Evolutionary conservation across 176 grass and related monocot species (phyloP), one percentile per base, ranked within the genome.

Genomic region (Aegilops umbellulata): DNA sequence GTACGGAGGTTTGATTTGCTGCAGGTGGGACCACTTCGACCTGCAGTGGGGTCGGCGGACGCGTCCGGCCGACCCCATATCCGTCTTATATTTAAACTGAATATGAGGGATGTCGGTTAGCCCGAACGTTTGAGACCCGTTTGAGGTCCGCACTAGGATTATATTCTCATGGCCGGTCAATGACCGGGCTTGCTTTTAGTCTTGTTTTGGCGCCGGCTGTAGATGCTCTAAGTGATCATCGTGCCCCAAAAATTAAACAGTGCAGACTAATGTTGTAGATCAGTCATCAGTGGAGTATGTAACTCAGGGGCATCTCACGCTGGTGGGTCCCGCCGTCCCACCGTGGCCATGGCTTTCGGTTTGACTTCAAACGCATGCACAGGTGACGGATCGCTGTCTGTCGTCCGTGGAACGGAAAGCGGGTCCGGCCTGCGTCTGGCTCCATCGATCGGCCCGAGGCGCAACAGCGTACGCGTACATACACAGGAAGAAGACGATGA

Each of bases 351-450:
- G 61, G 78, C 78, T 42, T 80, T 19, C 26, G 29, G 41, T 81
- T 81, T 81, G 79, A 81, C 64, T 81, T 81, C 63, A 69, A 53
- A 47, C 44, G 31, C 19, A 2, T 7, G 41, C 24, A 29, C 61
- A 47, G 78, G 61, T 31, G 38, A 80, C 2, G 16, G 41, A 63
- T 67, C 38, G 3, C 24, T 75, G 73, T 76, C 38, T 51, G 73
- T 76, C 73, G 24, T 41, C 77, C 17, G 22, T 66, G 78, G 38
- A 79, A 79, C 34, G 76, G 76, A 66, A 30, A 80, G 58, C 60
- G 24, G 42, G n/a, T n/a, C n/a, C n/a, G n/a, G 58, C 15, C 15
- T 27, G n/a, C 42, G 35, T 44, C 77, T 26, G n/a, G 4, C 77
- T 41, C 19, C 6, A n/a, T 60, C 9, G 1, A 22, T 22, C 19